Evolutionary conservation across 2,329 filamentous ascomycete species (phyloP), one percentile per base, ranked within the genome.

Genomic region (Calonectria naviculata): DNA sequence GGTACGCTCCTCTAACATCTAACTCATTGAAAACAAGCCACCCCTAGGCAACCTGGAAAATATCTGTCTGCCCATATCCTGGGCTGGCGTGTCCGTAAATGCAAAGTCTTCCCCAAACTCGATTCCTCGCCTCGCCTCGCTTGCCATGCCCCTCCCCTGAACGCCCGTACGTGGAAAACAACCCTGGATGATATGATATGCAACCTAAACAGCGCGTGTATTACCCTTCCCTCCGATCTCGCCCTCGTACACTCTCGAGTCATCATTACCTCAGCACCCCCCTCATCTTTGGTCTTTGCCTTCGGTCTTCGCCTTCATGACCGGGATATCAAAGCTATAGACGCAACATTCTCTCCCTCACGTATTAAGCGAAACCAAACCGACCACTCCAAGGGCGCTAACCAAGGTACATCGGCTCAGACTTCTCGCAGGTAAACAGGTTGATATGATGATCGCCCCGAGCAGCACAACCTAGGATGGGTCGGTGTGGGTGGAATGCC

Each of bases 401-500:
- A 68, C 76, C 78, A 71, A 76, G 72, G 74, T 73, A 70, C 73
- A 78, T 52, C 61, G 81, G 79, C 63, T 86, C 84, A 26, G 83
- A 78, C 77, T 88, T 87, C 71, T 91, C 89, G 83, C 93, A 95
- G 36, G 90, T 92, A 79, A 96, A 97, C 31, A 98, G 87, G 81
- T 97, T 98, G 79, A 99, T 92, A 81, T 98, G 94, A 71, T 95
- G 91, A 80, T 98, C 95, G 67, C 95, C 94, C 49, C 94, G 89
- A 5, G 95, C 94, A 1, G 95, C 94, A 78, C 94, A 97, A 41
- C 95, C 95, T 72, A 99, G 89, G 83, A 98, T 92, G 85, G 97
- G 95, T 64, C 93, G 91, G 83, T 99, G 97, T 1, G 97, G 97
- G 84, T 99, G 97, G 87, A 98, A 99, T 0, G 95, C 93, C 10